Evolutionary conservation across 1,139 yeast species (phyloP).

Genomic region (Yamadazyma songkhlaensis): DNA sequence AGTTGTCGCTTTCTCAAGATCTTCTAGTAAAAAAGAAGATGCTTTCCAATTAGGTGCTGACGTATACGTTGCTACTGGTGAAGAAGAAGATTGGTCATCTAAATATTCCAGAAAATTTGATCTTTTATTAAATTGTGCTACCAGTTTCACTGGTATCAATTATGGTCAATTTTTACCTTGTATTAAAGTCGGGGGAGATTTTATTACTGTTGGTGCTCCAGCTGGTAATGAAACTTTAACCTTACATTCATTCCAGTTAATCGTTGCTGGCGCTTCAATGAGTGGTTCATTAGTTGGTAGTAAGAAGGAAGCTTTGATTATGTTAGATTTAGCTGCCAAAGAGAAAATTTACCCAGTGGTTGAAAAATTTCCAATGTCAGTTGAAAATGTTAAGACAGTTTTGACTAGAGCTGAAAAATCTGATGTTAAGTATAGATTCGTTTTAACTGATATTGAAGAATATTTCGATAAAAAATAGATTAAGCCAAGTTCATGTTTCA

Average conservation of each 20-base stretch:
- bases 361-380: slow-evolving; percentile 40
- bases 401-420: slow-evolving; percentile 36
- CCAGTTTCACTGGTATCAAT: slow-evolving; percentile 34
- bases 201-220: slow-evolving; percentile 56
- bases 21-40: slow-evolving; percentile 33
- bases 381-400: slow-evolving; percentile 25
- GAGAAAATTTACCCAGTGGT: slow-evolving; percentile 41
- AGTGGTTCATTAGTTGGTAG: slow-evolving; percentile 37
- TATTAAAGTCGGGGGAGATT: slow-evolving; percentile 39
- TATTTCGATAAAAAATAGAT: slow-evolving; percentile 11
- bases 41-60: slow-evolving; percentile 37
- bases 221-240: slow-evolving; percentile 23
- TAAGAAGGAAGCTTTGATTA: slow-evolving; percentile 32
- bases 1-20: slow-evolving; percentile 39
- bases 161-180: slow-evolving; percentile 29
- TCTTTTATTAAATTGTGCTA: slow-evolving; percentile 48
- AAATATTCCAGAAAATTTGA: slow-evolving; percentile 38
- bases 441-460: slow-evolving; percentile 54
- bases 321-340: slow-evolving; percentile 41
- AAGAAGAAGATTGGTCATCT: slow-evolving; percentile 32
- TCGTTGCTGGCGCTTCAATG: slow-evolving; percentile 28
- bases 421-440: slow-evolving; percentile 64
- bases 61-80: slow-evolving; percentile 38
- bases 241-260: slow-evolving; percentile 25
- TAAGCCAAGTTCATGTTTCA: no score